Evolutionary conservation across 257 asterid species (phyloP).

Genomic region (Fraxinus pennsylvanica): DNA sequence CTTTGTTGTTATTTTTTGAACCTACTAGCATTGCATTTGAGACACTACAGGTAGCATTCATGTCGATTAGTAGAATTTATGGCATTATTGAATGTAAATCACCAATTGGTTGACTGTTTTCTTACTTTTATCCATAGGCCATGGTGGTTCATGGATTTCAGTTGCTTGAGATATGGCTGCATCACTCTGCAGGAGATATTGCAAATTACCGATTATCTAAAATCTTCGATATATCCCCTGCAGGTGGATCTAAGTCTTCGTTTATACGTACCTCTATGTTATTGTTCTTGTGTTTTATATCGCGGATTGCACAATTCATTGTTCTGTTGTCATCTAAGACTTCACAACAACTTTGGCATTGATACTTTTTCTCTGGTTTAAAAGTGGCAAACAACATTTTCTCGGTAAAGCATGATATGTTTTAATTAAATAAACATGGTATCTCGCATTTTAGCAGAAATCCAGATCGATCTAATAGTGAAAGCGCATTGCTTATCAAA

Average conservation of each 20-base stretch:
- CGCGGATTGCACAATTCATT: background rate
- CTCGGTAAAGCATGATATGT: background rate
- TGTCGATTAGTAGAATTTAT: background rate
- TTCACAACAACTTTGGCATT: background rate
- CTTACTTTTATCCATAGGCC: conserved; percentile 56
- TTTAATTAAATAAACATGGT: too few species aligned
- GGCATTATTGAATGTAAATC: conserved; percentile 3
- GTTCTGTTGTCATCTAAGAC: background rate
- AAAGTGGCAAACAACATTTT: background rate
- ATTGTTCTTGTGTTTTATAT: background rate
- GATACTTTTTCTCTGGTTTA: background rate
- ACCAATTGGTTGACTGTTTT: conserved; percentile 29
- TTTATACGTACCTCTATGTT: background rate
- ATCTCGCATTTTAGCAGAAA: background rate
- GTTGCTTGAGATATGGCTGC: conserved; percentile 86
- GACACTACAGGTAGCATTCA: conserved; percentile 75
- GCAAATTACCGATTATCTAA: conserved; percentile 64
- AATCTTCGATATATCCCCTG: conserved; percentile 66
- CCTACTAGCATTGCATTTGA: conserved; percentile 93
- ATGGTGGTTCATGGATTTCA: conserved; percentile 95
- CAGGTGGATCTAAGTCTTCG: conserved; percentile 47
- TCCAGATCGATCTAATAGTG: background rate
- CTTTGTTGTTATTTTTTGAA: conserved; percentile 81
- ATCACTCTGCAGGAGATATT: conserved; percentile 66
- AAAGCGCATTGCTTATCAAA: background rate